Evolutionary conservation across 1,139 yeast genomes (phyloP), one percentile per base, ranked within the genome.

Genomic region (Hyphopichia khmerensis): DNA sequence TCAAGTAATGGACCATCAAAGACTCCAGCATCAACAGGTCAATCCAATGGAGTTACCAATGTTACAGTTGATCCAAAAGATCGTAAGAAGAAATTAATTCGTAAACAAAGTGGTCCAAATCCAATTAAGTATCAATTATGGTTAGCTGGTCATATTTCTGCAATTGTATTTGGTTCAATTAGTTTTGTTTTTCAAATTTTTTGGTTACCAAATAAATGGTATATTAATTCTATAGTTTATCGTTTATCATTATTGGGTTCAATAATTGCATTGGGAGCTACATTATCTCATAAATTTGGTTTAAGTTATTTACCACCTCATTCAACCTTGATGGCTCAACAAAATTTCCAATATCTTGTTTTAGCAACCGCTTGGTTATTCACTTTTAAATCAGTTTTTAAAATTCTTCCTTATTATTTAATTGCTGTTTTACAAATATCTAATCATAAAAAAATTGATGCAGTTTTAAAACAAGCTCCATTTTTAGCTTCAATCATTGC

Each of bases 321-420:
- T 53, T 68, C 77, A 39, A 74, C 84, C 10, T 67, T 86, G 56
- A 52, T 84, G 38, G 78, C 87, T 15, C 82, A 85, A 36, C 87
- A 81, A 50, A 84, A 84, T 61, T 83, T 83, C 68, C 93, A 85
- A 57, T 79, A 75, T 53, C 62, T 81, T 47, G 50, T 78, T 5
- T 66, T 85, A 47, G 77, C 83, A 0, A 26, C 60, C 2, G 64
- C 79, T 29, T 85, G 91, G 91, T 57, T 80, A 36, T 62, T 84
- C 46, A 79, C 85, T 27, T 80, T 86, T 62, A 71, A 76, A 48
- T 82, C 89, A 1, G 62, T 79, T n/a, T 83, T 81, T 63, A 85
- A 85, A 57, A 52, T 85, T 38, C 47, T 81, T 17, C 93, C 93
- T 18, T 82, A 68, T 56, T 66, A 72, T 49, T 55, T 81, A 40